Percentiles rank a stretch among this genome's conserved stretches.
phyloP scores from a whole-genome alignment of 495 filamentous ascomycete species.

The Penicillium goetzii region DNA sequence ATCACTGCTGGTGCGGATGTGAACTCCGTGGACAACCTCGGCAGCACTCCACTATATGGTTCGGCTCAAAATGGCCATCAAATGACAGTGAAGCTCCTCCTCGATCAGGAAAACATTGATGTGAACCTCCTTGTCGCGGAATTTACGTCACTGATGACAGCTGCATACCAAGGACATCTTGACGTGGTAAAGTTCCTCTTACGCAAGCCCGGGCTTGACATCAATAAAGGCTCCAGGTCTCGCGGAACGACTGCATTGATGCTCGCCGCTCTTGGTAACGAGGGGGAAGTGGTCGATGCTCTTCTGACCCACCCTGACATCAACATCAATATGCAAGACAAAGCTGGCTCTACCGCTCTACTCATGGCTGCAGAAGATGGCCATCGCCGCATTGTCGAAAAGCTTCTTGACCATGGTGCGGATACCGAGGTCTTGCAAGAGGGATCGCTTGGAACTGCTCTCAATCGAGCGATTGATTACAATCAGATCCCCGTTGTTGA shows the following conservation, averaged over 20 bases:
- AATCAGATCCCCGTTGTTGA: constrained; percentile 10
- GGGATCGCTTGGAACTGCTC: constrained; percentile 5
- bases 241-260: constrained; percentile 3
- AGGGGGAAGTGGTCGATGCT: background rate
- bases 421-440: constrained; percentile 10
- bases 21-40: constrained; percentile 12
- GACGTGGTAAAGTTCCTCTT: constrained; percentile 1
- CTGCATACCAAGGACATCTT: background rate
- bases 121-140: background rate
- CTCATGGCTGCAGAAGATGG: constrained; percentile 12
- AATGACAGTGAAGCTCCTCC: background rate
- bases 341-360: constrained; percentile 8
- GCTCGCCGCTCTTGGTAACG: background rate
- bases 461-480: constrained; percentile 11
- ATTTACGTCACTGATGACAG: constrained; percentile 5
- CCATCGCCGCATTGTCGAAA: constrained; percentile 22
- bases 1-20: constrained; percentile 4
- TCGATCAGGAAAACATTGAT: background rate
- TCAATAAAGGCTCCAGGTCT: constrained; percentile 8
- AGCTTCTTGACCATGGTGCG: constrained; percentile 21
- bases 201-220: background rate
- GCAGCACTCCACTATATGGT: constrained; percentile 2
- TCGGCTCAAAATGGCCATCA: background rate
- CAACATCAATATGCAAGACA: constrained; percentile 10
- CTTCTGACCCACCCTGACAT: constrained; percentile 7